Percentiles rank a stretch among this genome's conserved stretches.
These are phyloP conservation scores for Turritis glabra DNA, from an alignment of 345 rosid species.

Conservation along the genomic window DNA sequence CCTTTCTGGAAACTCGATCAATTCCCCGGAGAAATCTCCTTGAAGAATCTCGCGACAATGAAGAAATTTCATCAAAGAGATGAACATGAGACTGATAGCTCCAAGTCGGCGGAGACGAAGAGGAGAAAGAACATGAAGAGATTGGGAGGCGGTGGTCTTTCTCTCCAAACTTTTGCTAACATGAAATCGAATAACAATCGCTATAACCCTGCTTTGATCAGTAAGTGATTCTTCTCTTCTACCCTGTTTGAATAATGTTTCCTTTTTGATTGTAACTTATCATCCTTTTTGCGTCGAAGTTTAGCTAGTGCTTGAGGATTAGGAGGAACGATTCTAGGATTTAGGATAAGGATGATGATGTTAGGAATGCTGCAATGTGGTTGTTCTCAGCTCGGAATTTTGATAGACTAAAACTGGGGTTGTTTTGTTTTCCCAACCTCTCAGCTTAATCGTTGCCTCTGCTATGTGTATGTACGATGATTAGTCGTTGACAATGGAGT, in stretches of 20 bases:
- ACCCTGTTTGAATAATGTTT: background rate
- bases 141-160: constrained; percentile 81
- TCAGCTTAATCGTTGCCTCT: too few species aligned
- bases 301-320: background rate
- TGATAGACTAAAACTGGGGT: too few species aligned
- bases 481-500: too few species aligned
- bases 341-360: background rate
- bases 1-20: background rate
- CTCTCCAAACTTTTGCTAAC: constrained; percentile 78
- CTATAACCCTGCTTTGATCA: constrained; percentile 69
- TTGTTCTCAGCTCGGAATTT: too few species aligned
- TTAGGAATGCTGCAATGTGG: background rate
- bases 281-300: background rate
- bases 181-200: constrained; percentile 49
- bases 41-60: constrained; percentile 8
- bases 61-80: background rate
- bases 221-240: constrained; percentile 38
- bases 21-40: background rate
- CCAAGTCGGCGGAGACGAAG: constrained; percentile 26
- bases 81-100: background rate
- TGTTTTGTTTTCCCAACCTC: too few species aligned
- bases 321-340: background rate
- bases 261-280: background rate
- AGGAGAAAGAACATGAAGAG: constrained; percentile 65
- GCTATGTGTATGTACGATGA: too few species aligned